phyloP scores from a whole-genome alignment of 352 stramenopile genomes.

The Phytopythium helicoides region DNA sequence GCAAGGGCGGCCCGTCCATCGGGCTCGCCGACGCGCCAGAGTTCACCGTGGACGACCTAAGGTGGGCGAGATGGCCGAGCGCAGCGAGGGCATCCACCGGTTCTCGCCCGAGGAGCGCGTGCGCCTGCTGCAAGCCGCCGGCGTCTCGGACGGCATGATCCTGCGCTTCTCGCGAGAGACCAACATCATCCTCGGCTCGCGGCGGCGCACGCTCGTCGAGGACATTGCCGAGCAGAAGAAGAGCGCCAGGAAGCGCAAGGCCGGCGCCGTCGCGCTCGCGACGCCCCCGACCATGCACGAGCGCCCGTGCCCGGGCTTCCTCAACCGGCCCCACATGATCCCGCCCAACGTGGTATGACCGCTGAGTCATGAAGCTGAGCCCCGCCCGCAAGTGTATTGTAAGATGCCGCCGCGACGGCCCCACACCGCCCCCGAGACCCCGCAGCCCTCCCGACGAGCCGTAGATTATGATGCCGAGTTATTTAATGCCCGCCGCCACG shows the following conservation, averaged over 20 bases:
- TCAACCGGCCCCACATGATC: conserved; percentile 39
- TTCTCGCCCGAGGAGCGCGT: conserved; percentile 53
- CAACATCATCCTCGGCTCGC: conserved; percentile 63
- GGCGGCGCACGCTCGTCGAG: conserved; percentile 44
- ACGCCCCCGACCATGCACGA: conserved; percentile 13
- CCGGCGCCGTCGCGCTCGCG: conserved; percentile 1
- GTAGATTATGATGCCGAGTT: too few relatives aligned
- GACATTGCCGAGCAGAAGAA: conserved; percentile 28
- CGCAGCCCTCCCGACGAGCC: too few relatives aligned
- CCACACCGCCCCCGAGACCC: too few relatives aligned
- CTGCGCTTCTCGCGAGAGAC: conserved; percentile 59
- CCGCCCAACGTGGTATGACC: conserved; percentile 45
- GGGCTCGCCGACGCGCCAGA: conserved; percentile 44
- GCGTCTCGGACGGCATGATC: conserved; percentile 65
- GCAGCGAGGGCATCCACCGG: conserved; percentile 53
- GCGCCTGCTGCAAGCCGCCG: conserved; percentile 40
- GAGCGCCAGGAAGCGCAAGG: conserved; percentile 36
- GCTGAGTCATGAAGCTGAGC: background rate
- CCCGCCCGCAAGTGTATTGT: conserved; percentile 5
- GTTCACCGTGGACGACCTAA: conserved; percentile 66
- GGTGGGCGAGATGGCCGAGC: conserved; percentile 59
- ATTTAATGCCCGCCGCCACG: too few relatives aligned
- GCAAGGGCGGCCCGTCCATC: conserved; percentile 48
- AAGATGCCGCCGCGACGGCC: background rate
- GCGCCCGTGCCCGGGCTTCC: conserved; percentile 29